Percentiles rank a stretch among this genome's conserved stretches.
These are phyloP conservation scores for Hypsizygus marmoreus DNA, from an alignment of 768 basidiomycete genomes.

Conservation along the genomic window DNA sequence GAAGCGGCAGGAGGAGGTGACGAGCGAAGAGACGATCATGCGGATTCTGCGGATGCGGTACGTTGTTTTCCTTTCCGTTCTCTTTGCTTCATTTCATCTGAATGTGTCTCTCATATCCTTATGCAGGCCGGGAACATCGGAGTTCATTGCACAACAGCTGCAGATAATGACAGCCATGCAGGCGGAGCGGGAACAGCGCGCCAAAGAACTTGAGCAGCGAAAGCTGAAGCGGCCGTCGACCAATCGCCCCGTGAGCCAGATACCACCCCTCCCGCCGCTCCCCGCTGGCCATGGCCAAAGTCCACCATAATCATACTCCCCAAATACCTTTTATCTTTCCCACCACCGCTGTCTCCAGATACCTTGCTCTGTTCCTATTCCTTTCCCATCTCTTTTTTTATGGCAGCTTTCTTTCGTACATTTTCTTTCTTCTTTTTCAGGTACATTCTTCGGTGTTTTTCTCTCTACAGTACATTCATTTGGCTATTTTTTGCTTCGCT, in stretches of 20 bases:
- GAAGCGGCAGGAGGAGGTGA: conserved; percentile 78
- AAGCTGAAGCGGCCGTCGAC: conserved; percentile 53
- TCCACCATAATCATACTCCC: background rate
- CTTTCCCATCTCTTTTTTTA: conserved; percentile 1
- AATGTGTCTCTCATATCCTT: background rate
- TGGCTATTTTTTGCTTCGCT: no score
- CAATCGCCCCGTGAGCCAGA: conserved; percentile 29
- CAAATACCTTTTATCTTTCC: background rate
- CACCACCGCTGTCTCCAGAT: background rate
- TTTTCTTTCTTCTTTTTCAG: conserved; percentile 6
- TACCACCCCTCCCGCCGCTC: conserved; percentile 41
- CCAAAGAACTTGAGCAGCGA: conserved; percentile 58
- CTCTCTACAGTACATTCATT: background rate
- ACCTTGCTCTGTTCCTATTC: conserved; percentile 2
- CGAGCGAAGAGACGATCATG: conserved; percentile 89
- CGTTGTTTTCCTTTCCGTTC: conserved; percentile 10
- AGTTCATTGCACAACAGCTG: conserved; percentile 87
- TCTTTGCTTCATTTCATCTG: background rate
- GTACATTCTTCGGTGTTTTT: conserved; percentile 11
- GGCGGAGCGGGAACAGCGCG: conserved; percentile 77
- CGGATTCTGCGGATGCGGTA: conserved; percentile 95
- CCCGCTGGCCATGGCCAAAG: conserved; percentile 25
- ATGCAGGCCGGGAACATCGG: conserved; percentile 71
- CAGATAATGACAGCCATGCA: conserved; percentile 82
- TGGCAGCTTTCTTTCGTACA: background rate